phyloP scores from a whole-genome alignment of 345 rosid genomes.

The Salix caprea region DNA sequence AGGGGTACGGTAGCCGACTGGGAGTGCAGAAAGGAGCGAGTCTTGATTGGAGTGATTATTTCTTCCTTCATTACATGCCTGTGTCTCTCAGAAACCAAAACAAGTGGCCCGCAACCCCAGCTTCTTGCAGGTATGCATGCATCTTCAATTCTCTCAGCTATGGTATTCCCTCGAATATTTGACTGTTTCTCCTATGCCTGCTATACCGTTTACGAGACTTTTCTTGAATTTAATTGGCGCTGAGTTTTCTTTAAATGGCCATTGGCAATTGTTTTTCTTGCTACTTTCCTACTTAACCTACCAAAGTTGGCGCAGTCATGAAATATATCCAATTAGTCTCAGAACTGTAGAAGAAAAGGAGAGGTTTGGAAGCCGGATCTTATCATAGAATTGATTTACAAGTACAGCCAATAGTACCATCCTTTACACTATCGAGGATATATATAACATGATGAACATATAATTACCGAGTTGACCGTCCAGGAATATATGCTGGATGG shows the following conservation, averaged over 20 bases:
- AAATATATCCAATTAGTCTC: neutral
- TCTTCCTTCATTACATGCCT: constrained; percentile 29
- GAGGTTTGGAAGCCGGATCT: neutral
- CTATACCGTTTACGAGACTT: neutral
- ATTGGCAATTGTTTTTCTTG: neutral
- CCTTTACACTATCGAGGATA: neutral
- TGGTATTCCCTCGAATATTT: neutral
- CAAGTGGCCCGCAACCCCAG: constrained; percentile 25
- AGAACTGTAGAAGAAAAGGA: neutral
- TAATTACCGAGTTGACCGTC: neutral
- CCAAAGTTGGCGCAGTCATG: neutral
- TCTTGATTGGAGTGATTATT: constrained; percentile 35
- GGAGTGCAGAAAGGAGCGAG: constrained; percentile 26
- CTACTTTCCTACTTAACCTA: neutral
- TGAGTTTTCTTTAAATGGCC: neutral
- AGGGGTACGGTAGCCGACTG: constrained; percentile 32
- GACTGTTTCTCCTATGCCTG: neutral
- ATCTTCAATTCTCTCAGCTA: neutral
- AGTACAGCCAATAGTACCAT: neutral
- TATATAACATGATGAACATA: neutral
- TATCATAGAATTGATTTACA: neutral
- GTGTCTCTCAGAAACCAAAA: neutral
- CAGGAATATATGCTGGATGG: neutral
- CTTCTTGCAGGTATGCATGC: constrained; percentile 16
- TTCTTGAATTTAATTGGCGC: neutral